Base-by-base conservation (phyloP, 768 basidiomycete genomes). In the Tylopilus rubrobrunneus region DNA sequence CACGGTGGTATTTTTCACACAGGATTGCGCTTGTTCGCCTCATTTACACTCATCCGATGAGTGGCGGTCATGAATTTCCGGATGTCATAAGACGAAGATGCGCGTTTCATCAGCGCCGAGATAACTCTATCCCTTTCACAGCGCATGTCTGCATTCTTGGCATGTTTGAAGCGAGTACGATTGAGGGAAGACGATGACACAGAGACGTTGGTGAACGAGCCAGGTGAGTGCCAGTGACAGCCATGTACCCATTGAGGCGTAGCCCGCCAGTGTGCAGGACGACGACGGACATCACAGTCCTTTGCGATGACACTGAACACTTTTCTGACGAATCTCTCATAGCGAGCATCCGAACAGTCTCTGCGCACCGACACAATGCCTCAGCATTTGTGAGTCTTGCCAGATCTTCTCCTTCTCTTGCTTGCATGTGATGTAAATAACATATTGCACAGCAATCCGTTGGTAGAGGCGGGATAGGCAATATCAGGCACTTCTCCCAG, bases 391-490 rank as follows among this genome's bases (percentile, higher is more conserved):
- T 84, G 58, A 63, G 83, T 74, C 37, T 19, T 25, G 29, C 21
- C 40, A 7, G 34, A 6, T 15, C 12, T 36, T 11, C 34, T 36
- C 15, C 11, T 36, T 48, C 19, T 23, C 49, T 51, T 44, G 49
- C 57, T n/a, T 4, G 25, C 21, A 11, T 51, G 53, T 19, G 55
- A 3, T 4, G n/a, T 5, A 31, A 2, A 2, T 5, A 10, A 7
- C 28, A 34, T 7, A 10, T 19, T 36, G 36, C n/a, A 21, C 40
- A 82, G 78, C 69, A 71, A 33, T 84, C 84, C 5, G 77, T 82
- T 37, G 87, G 87, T 7, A 76, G 87, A 54, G 87, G 87, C 6
- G 86, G 87, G 9, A 27, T 76, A 8, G 87, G 87, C 23, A 89
- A 89, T 68, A 84, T 88, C 53, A 77, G 79, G 53, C 71, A 62